Conservation (phyloP, 768 basidiomycete genomes). For the Lactifluus hygrophoroides region DNA sequence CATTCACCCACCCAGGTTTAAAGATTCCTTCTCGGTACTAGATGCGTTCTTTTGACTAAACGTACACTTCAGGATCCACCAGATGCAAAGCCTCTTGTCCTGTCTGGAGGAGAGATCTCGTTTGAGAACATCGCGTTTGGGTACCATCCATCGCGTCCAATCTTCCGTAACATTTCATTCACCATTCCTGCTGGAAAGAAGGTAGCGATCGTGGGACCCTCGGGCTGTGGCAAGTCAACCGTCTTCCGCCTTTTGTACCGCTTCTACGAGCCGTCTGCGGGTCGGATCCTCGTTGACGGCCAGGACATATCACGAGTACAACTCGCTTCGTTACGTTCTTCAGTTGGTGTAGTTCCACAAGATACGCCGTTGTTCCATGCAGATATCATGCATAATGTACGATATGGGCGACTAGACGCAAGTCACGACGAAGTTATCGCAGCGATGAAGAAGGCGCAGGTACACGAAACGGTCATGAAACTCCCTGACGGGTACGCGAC, state of each 20-base stretch:
- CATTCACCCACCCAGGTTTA: slow-evolving; percentile 55
- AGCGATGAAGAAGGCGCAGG: slow-evolving; percentile 79
- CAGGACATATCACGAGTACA: slow-evolving; percentile 75
- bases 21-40: not conserved
- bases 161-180: slow-evolving; percentile 84
- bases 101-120: slow-evolving; percentile 79
- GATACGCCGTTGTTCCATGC: slow-evolving; percentile 97
- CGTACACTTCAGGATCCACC: slow-evolving; percentile 50
- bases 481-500: slow-evolving; percentile 85
- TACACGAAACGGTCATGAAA: slow-evolving; percentile 68
- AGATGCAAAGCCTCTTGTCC: slow-evolving; percentile 53
- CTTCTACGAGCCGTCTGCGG: slow-evolving; percentile 82
- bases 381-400: slow-evolving; percentile 89
- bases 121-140: slow-evolving; percentile 91
- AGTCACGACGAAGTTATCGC: slow-evolving; percentile 82
- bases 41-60: not conserved
- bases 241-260: slow-evolving; percentile 89
- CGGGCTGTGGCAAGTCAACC: slow-evolving; percentile 96
- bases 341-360: slow-evolving; percentile 93
- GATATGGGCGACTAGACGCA: slow-evolving; percentile 85
- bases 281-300: slow-evolving; percentile 78
- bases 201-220: slow-evolving; percentile 93
- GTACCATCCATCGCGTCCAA: slow-evolving; percentile 87
- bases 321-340: slow-evolving; percentile 58
- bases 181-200: slow-evolving; percentile 94